Percentiles rank a stretch among this genome's conserved stretches.
Conservation (phyloP, 1,284 basidiomycete genomes). For the Coniferiporia sulphurascens region DNA sequence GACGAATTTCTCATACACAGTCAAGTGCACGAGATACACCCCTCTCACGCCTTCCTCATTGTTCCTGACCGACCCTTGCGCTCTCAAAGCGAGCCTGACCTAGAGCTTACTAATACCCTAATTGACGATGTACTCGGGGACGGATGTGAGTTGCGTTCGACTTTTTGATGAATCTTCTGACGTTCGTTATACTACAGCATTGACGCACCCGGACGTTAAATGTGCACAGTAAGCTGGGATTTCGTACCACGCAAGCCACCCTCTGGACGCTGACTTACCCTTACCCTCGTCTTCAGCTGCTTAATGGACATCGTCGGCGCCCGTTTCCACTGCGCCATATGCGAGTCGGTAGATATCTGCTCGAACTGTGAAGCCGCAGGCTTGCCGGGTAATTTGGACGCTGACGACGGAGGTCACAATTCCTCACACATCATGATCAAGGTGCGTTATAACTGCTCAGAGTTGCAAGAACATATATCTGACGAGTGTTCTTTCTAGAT, state of each 20-base stretch:
- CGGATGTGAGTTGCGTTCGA: slow-evolving; percentile 44
- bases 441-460: slow-evolving; percentile 39
- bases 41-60: slow-evolving; percentile 77
- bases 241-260: not conserved
- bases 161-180: slow-evolving; percentile 7
- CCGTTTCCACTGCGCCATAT: slow-evolving; percentile 88
- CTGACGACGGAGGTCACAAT: slow-evolving; percentile 67
- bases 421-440: slow-evolving; percentile 91
- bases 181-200: slow-evolving; percentile 37
- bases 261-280: not conserved
- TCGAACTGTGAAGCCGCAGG: slow-evolving; percentile 85
- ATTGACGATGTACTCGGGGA: slow-evolving; percentile 46
- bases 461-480: not conserved
- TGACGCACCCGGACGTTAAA: slow-evolving; percentile 65
- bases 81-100: slow-evolving; percentile 38
- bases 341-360: slow-evolving; percentile 77
- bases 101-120: slow-evolving; percentile 22
- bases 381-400: slow-evolving; percentile 73
- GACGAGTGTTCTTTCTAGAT: slow-evolving; percentile 47
- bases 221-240: slow-evolving; percentile 67
- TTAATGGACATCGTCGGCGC: slow-evolving; percentile 85
- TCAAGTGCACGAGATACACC: slow-evolving; percentile 86
- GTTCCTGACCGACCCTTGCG: slow-evolving; percentile 59
- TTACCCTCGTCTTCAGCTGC: slow-evolving; percentile 50
- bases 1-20: slow-evolving; percentile 28